Base-by-base conservation (phyloP, 768 basidiomycete species). In the Trametes meyenii region DNA sequence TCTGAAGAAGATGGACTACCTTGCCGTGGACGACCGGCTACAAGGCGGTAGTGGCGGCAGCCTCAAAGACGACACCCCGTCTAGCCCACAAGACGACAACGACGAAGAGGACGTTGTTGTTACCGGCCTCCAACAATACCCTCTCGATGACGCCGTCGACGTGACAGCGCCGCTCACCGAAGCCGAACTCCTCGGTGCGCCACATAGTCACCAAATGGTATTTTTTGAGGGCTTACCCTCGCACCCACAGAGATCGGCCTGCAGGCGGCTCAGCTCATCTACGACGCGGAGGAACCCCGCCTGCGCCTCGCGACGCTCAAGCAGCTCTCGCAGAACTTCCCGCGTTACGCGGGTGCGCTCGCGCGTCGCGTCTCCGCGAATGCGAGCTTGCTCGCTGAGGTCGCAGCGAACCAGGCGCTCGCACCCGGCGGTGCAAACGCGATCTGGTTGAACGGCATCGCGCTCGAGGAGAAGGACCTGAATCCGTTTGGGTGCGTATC, bases 1-100 rank as follows among this genome's bases (percentile, higher is more conserved):
- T 66, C 75, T 99, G 67, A 99, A 99, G 80, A 97, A 96, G 77
- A 97, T 86, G 81, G 97, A 99, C 68, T 99, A 98, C 71, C 83
- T 98, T 13, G 94, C 89, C 4, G 77, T 98, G 8, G 97, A 99
- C 70, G 97, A 99, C 72, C 79, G 97, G 46, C 73, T 64, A 17
- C 63, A 66, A 58, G 40, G 57, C 23, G 29, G 57, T 6, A 50
- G 49, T 19, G 12, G n/a, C 2, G 58, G 43, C n/a, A 23, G n/a
- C 5, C 56, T 35, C 45, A 8, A 45, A 10, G 55, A 50, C 35
- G 54, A 52, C 4, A 64, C 50, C 17, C 58, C 23, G 5, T 8
- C n/a, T 1, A n/a, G 14, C 13, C 38, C 38, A 11, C n/a, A 42
- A 13, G 36, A 40, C 35, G 60, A 52, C 35, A 56, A 52, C 29